phyloP scores from a whole-genome alignment of 495 filamentous ascomycete species.

The Neurospora tetrasperma region DNA sequence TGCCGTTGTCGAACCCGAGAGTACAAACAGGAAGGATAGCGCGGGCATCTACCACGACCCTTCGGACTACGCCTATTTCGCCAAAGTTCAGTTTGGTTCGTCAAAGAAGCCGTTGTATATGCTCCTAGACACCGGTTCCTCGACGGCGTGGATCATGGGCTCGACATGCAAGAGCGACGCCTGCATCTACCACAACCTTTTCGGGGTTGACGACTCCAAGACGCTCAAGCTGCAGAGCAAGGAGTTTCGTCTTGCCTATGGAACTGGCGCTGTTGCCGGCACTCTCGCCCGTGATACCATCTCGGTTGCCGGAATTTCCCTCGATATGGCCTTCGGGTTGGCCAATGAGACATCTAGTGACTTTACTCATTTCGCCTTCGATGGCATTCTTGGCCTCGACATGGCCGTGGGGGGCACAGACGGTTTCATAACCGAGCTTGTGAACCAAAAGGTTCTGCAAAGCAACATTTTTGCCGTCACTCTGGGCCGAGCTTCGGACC shows the following conservation, averaged over 20 bases:
- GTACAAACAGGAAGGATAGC: constrained; percentile 42
- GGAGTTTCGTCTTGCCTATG: constrained; percentile 55
- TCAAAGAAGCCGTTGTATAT: constrained; percentile 54
- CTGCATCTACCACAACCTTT: constrained; percentile 57
- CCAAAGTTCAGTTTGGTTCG: constrained; percentile 56
- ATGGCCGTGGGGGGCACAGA: constrained; percentile 40
- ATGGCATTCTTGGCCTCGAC: constrained; percentile 78
- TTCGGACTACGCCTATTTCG: constrained; percentile 69
- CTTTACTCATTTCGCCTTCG: constrained; percentile 67
- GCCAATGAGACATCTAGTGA: constrained; percentile 55
- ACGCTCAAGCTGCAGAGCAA: constrained; percentile 39
- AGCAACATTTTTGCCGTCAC: constrained; percentile 59
- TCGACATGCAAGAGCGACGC: constrained; percentile 48
- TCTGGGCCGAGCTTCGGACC: constrained; percentile 53
- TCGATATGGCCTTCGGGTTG: constrained; percentile 57
- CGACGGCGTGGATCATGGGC: constrained; percentile 70
- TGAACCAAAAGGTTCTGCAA: constrained; percentile 44
- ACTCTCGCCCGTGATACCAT: constrained; percentile 51
- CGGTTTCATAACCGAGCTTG: constrained; percentile 54
- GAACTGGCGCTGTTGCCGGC: constrained; percentile 59
- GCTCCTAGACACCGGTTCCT: constrained; percentile 69
- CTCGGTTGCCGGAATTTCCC: constrained; percentile 50
- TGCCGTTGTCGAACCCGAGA: constrained; percentile 44
- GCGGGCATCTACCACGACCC: constrained; percentile 64
- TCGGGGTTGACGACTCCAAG: constrained; percentile 49